A percentile compares a stretch with the other conserved stretches of the same genome.
phyloP scores from a whole-genome alignment of 2,329 filamentous ascomycete species.

The Claviceps sorghi region DNA sequence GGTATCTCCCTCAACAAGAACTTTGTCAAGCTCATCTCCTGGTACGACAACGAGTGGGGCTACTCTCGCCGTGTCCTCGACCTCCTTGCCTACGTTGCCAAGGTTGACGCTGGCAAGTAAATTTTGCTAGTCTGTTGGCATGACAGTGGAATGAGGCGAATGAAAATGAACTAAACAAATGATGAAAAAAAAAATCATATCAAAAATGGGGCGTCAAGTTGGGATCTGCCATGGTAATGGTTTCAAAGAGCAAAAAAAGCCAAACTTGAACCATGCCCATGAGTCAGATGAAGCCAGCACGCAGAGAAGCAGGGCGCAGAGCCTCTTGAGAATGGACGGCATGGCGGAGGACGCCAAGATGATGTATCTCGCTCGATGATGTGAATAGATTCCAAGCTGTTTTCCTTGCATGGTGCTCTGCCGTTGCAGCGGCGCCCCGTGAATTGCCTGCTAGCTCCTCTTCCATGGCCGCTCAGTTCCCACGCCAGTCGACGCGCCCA shows the following conservation, averaged over 20 bases:
- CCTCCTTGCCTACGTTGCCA: slow-evolving; percentile 64
- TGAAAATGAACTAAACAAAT: not conserved
- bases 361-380: slow-evolving; percentile 1
- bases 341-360: not conserved
- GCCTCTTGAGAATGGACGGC: not conserved
- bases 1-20: slow-evolving; percentile 97
- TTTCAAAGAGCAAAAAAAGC: not conserved
- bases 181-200: not conserved
- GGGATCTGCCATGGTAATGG: not conserved
- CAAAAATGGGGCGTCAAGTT: not conserved
- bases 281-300: not conserved
- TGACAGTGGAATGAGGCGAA: not conserved
- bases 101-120: slow-evolving; percentile 52
- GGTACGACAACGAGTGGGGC: slow-evolving; percentile 99
- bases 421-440: not conserved
- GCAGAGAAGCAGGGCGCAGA: not conserved
- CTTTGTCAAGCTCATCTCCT: slow-evolving; percentile 96
- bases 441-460: too few species aligned
- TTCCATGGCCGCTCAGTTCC: too few species aligned
- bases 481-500: too few species aligned
- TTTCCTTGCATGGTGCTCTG: not conserved
- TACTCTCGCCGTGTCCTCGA: slow-evolving; percentile 93
- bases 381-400: slow-evolving; percentile 4
- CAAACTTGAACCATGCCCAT: not conserved
- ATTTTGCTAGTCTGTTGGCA: not conserved